Evolutionary conservation across 192 early-diverging fungal species (phyloP), one percentile per base, ranked within the genome.

Genomic region (Kappamyces sp.): DNA sequence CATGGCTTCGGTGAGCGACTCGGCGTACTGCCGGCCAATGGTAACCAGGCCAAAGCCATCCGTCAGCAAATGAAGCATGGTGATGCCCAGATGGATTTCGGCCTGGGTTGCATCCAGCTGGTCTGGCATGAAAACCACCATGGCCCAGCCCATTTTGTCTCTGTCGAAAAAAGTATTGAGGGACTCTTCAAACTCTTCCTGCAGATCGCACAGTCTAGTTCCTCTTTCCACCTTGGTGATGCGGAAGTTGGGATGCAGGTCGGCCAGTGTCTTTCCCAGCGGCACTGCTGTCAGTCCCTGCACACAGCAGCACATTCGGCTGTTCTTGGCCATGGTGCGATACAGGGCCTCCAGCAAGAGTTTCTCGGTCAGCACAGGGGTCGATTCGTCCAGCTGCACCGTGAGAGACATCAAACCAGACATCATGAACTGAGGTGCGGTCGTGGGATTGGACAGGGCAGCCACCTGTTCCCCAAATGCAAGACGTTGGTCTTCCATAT

Each of bases 31-130:
- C 33, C 47, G 42, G 15, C 32, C 47, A n/a, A 57, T 40, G 23
- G 47, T 41, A 5, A 35, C 47, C 31, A 40, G 32, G 7, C 55
- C 55, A 23, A 57, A 44, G 13, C 55, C 55, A 57, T 57, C 55
- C 9, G 55, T 57, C 8, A 57, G 38, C 9, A 44, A 35, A 35
- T 57, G 55, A 7, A 57, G 55, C 6, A 57, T 57, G 31, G 55
- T 15, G 34, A 57, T 57, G 33, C 47, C 15, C 7, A 57, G 13
- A 23, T 57, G 55, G 2, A 57, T 40, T 23, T 23, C 23, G 23
- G 23, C 23, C 23, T 23, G 23, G 23, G 23, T 23, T 0, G 23
- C 23, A 23, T 23, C 23, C 32, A 41, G 31, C 5, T 23, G 34
- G 32, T 36, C 47, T 6, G 32, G 41, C 31, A 32, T 35, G 23